These are phyloP conservation scores for Arachnopeziza araneosa DNA, from an alignment of 2,329 filamentous ascomycete species.

Conservation along the genomic window DNA sequence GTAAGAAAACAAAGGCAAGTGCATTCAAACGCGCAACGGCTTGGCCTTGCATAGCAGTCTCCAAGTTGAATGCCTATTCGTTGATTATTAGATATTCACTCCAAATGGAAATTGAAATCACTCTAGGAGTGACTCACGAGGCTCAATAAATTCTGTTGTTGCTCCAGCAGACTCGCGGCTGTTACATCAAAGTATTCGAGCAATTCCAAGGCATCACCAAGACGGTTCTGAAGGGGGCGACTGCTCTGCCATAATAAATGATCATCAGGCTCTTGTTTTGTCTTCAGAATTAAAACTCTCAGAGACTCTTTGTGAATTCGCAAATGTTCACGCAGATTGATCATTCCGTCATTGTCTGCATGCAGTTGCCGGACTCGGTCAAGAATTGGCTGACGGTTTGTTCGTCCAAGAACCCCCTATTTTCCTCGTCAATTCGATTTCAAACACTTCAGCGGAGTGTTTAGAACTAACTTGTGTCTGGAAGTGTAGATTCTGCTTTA, in stretches of 20 bases:
- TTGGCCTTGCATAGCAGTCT: neutral
- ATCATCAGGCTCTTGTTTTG: neutral
- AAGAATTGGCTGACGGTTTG: neutral
- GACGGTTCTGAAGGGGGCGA: neutral
- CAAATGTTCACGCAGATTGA: conserved; percentile 1
- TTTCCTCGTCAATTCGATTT: neutral
- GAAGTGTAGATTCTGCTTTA: neutral
- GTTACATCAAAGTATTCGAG: conserved; percentile 2
- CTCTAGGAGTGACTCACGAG: neutral
- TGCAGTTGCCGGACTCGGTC: conserved; percentile 1
- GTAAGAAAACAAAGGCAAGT: conserved; percentile 1
- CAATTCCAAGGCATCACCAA: conserved; percentile 1
- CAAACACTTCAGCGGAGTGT: neutral
- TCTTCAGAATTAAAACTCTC: neutral
- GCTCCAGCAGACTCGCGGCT: neutral
- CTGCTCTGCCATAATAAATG: neutral
- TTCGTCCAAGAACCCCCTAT: neutral
- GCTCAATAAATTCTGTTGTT: conserved; percentile 2
- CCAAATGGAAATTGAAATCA: too few species aligned
- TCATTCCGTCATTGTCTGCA: conserved; percentile 1
- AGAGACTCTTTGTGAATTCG: conserved; percentile 3
- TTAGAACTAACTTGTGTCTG: neutral
- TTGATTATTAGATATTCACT: neutral
- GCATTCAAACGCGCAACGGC: neutral
- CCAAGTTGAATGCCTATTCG: conserved; percentile 1